Evolutionary conservation across 2,329 filamentous ascomycete genomes (phyloP).

Genomic region (Penicillium olsonii): DNA sequence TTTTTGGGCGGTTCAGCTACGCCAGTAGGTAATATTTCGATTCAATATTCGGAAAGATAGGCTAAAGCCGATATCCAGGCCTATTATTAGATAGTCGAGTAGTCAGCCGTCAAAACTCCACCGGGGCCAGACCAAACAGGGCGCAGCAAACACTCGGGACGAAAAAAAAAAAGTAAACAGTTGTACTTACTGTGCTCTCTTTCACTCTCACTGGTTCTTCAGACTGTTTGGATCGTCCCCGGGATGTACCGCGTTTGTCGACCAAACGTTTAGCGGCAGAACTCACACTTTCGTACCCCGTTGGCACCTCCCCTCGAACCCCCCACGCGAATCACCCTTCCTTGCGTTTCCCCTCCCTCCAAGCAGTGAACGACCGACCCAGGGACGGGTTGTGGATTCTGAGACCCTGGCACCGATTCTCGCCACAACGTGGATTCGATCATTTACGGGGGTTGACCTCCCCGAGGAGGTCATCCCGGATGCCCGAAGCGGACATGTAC

Average conservation of each 20-base stretch:
- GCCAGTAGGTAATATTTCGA: neutral
- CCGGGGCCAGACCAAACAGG: conserved; percentile 25
- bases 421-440: conserved; percentile 41
- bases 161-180: conserved; percentile 3
- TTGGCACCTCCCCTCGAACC: conserved; percentile 3
- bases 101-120: conserved; percentile 20
- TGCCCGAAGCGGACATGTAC: conserved; percentile 34
- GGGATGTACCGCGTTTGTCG: conserved; percentile 5
- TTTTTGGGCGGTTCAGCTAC: neutral
- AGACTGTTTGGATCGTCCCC: conserved; percentile 8
- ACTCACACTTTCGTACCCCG: conserved; percentile 3
- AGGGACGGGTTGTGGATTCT: conserved; percentile 1
- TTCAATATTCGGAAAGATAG: neutral
- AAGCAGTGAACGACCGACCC: neutral
- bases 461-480: conserved; percentile 42
- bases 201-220: conserved; percentile 14
- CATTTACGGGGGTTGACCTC: conserved; percentile 43
- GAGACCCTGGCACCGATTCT: conserved; percentile 13
- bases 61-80: neutral
- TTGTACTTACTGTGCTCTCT: neutral
- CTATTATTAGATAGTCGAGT: conserved; percentile 14
- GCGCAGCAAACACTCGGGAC: conserved; percentile 21
- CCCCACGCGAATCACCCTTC: neutral
- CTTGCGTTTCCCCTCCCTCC: neutral
- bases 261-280: neutral